A percentile compares a stretch with the other conserved stretches of the same genome.
phyloP scores from a whole-genome alignment of 2,329 filamentous ascomycete species.

The Aspergillus hortae region DNA sequence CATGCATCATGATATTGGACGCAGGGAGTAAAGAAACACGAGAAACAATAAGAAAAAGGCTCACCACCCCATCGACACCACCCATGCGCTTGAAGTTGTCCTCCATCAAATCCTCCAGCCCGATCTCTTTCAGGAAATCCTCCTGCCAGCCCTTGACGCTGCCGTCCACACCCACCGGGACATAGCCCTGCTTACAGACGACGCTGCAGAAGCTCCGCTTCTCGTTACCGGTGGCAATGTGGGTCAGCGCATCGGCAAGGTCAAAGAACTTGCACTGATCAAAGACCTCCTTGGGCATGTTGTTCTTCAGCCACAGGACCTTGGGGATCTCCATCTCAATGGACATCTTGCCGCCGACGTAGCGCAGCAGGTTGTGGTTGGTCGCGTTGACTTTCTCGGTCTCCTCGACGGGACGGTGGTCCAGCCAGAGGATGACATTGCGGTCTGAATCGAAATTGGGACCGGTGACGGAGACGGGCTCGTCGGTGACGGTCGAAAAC shows the following conservation, averaged over 20 bases:
- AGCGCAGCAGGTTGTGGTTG: constrained; percentile 85
- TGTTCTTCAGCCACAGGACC: constrained; percentile 95
- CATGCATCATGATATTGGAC: not conserved
- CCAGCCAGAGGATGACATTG: constrained; percentile 96
- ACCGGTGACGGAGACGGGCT: constrained; percentile 85
- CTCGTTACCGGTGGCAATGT: constrained; percentile 89
- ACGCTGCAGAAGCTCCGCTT: constrained; percentile 92
- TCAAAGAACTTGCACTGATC: constrained; percentile 96
- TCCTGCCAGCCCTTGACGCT: constrained; percentile 98
- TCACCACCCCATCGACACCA: constrained; percentile 90
- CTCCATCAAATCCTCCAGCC: constrained; percentile 76
- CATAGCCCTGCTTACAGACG: constrained; percentile 95
- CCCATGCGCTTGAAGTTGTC: constrained; percentile 92
- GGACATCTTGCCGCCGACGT: constrained; percentile 97
- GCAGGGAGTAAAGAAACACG: not conserved
- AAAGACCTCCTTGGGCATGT: constrained; percentile 92
- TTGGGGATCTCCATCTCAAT: constrained; percentile 99
- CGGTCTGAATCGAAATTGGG: constrained; percentile 85
- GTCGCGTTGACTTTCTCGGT: constrained; percentile 92
- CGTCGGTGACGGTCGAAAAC: constrained; percentile 82
- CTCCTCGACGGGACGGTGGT: constrained; percentile 87
- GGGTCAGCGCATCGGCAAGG: constrained; percentile 85
- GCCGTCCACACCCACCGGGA: constrained; percentile 94
- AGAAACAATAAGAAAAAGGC: constrained; percentile 45
- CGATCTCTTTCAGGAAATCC: constrained; percentile 84